A percentile compares a stretch with the other conserved stretches of the same genome.
Conservation (phyloP, 495 filamentous ascomycete species). For the Daldinia loculata region DNA sequence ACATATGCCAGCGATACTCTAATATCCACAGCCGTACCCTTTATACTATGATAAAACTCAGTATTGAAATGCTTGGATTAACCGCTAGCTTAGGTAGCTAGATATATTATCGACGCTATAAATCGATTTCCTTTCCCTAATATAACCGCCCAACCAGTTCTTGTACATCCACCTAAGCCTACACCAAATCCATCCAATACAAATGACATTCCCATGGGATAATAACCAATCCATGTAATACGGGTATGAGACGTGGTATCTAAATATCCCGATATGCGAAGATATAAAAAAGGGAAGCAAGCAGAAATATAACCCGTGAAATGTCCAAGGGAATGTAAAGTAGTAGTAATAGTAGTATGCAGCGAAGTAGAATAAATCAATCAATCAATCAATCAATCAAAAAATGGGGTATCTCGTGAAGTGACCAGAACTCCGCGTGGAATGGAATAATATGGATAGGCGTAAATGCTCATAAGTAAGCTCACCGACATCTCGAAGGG, state of each 20-base stretch:
- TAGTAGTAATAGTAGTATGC: constrained; percentile 2
- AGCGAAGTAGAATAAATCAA: constrained; percentile 8
- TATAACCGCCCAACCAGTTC: background rate
- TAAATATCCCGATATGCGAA: constrained; percentile 12
- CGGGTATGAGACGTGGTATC: background rate
- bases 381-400: background rate
- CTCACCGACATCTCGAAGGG: constrained; percentile 18
- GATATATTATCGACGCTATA: constrained; percentile 18
- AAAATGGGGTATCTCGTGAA: constrained; percentile 45
- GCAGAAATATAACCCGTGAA: constrained; percentile 10
- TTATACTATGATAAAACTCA: background rate
- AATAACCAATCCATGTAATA: constrained; percentile 11
- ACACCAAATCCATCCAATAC: constrained; percentile 28
- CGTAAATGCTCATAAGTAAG: constrained; percentile 37
- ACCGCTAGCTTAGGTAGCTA: constrained; percentile 21
- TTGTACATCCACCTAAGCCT: constrained; percentile 13
- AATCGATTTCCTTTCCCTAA: constrained; percentile 8
- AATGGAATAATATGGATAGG: constrained; percentile 18
- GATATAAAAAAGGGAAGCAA: background rate
- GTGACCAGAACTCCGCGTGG: constrained; percentile 43
- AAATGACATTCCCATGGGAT: constrained; percentile 28
- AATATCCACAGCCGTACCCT: background rate
- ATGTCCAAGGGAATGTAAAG: background rate
- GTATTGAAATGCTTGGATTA: constrained; percentile 9
- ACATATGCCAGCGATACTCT: background rate